Base-by-base conservation (phyloP, 2,329 filamentous ascomycete genomes). In the Hypoxylon sp. region DNA sequence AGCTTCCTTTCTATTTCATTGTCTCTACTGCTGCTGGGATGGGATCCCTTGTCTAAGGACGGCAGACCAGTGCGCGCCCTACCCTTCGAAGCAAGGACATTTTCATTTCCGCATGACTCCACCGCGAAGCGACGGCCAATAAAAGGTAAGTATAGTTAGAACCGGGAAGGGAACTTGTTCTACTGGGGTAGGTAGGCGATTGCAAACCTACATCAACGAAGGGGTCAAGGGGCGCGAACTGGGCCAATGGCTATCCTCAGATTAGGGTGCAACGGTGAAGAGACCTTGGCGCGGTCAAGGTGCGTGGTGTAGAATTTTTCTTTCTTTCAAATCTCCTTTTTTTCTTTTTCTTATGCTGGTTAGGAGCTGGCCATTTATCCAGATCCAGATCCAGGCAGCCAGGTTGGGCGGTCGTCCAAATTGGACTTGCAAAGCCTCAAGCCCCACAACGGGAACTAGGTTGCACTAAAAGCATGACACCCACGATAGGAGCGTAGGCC, bases 361-460 rank as follows among this genome's bases (percentile, higher is more conserved):
- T 32, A 45, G 51, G 28, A 49, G 16, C 24, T 24, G 18, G 44
- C 50, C 42, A 60, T 30, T 54, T 40, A 44, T 51, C 54, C 11
- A 36, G 54, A 65, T 61, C 18, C 38, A 36, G 50, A 61, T 59
- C 44, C 24, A 26, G 24, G n/a, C n/a, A n/a, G n/a, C n/a, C 18
- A 44, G 42, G 50, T 63, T 59, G 48, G 36, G 44, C 62, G 64
- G 66, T 61, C 67, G 67, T 67, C 53, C 57, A 69, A 67, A 65
- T 68, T 68, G 65, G 54, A 64, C 56, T 62, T 57, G 30, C 63
- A 65, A 67, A 71, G 67, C 69, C 66, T 67, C 65, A 70, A 4
- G 68, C 69, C 64, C 69, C 69, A 71, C 69, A 69, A 65, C 69
- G 69, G 69, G 69, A 69, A 50, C 69, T 71, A 71, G 64, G 62